Evolutionary conservation across 2,329 filamentous ascomycete genomes (phyloP).

Genomic region (Arthrobotrys pseudoclavata): DNA sequence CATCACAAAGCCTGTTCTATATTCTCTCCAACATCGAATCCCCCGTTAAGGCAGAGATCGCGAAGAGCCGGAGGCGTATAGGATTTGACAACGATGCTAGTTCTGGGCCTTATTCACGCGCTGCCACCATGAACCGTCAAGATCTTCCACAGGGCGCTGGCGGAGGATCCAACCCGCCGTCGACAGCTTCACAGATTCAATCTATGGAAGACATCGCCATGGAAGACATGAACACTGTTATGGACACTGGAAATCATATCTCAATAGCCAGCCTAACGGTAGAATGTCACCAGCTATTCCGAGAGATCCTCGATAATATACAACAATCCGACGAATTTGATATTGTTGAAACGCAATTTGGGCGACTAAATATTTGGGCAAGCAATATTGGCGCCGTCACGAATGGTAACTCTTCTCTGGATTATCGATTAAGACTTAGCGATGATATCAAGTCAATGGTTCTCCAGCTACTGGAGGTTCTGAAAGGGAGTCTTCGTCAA

Average conservation of each 20-base stretch:
- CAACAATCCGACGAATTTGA: background rate
- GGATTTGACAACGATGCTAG: too few species aligned
- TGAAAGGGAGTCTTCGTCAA: constrained; percentile 9
- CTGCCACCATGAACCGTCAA: background rate
- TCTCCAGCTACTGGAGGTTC: background rate
- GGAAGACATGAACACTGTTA: background rate
- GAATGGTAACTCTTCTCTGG: constrained; percentile 11
- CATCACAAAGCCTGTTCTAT: too few species aligned
- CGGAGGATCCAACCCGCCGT: background rate
- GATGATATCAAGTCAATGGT: constrained; percentile 21
- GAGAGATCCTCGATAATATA: constrained; percentile 1
- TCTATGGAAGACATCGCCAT: background rate
- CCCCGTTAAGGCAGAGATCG: too few species aligned
- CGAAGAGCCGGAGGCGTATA: too few species aligned
- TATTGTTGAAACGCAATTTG: constrained; percentile 19
- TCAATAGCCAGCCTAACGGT: constrained; percentile 7
- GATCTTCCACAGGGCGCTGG: background rate
- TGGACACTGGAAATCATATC: background rate
- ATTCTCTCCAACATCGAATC: too few species aligned
- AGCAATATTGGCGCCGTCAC: constrained; percentile 29
- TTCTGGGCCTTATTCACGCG: too few species aligned
- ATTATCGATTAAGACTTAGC: constrained; percentile 20
- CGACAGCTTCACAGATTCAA: background rate
- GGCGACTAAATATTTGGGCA: constrained; percentile 28
- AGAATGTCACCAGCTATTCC: constrained; percentile 23